Evolutionary conservation across 805 yeast genomes (phyloP).

Genomic region (Metschnikowia orientalis): DNA sequence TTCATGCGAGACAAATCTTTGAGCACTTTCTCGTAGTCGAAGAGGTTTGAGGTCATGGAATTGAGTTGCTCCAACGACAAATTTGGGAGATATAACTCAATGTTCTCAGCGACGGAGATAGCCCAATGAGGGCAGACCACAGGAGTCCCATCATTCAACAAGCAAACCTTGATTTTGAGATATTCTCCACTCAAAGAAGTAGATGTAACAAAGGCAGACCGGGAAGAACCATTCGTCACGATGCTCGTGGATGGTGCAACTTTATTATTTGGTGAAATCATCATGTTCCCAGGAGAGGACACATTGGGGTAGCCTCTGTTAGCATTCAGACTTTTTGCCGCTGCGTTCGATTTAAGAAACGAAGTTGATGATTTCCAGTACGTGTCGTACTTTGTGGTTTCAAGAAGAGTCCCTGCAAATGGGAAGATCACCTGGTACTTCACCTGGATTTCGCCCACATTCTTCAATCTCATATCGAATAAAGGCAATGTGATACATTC

Average conservation of each 20-base stretch:
- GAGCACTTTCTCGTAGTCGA: conserved; percentile 38
- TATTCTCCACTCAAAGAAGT: conserved; percentile 85
- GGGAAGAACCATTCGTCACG: conserved; percentile 17
- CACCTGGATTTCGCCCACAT: conserved; percentile 76
- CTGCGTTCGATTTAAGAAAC: conserved; percentile 33
- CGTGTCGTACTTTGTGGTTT: conserved; percentile 88
- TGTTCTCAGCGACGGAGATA: conserved; percentile 45
- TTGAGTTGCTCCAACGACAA: conserved; percentile 46
- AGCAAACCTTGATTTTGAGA: conserved; percentile 60
- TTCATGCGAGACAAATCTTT: conserved; percentile 37
- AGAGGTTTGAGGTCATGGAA: conserved; percentile 35
- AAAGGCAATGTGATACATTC: conserved; percentile 58
- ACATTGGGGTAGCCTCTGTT: conserved; percentile 26
- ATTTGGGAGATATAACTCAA: conserved; percentile 58
- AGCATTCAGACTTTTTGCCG: conserved; percentile 26
- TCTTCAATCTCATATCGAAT: conserved; percentile 73
- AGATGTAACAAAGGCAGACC: conserved; percentile 77
- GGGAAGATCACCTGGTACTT: conserved; percentile 83
- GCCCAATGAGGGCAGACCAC: conserved; percentile 70
- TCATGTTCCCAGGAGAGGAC: conserved; percentile 38
- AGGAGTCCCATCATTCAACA: conserved; percentile 80
- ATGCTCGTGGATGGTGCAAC: conserved; percentile 10
- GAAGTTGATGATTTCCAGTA: conserved; percentile 90
- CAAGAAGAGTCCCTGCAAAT: conserved; percentile 77
- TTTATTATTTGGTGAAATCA: conserved; percentile 19